Conservation (phyloP, 2,329 filamentous ascomycete genomes). For the Sarocladiaceae sp. region DNA sequence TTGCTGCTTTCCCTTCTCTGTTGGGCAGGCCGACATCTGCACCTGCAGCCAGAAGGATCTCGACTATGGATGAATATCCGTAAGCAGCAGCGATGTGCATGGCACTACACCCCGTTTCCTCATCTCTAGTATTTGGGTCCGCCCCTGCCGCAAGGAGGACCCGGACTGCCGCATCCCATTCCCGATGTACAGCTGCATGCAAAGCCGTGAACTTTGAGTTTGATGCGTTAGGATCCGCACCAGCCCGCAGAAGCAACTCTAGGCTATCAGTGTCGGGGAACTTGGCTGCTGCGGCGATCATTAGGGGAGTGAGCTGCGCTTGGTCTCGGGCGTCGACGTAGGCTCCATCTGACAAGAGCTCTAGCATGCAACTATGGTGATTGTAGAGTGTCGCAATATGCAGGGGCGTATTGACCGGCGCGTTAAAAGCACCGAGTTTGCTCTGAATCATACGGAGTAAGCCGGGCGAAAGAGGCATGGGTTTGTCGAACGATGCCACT, state of each 20-base stretch:
- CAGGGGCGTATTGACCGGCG: background rate
- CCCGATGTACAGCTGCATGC: background rate
- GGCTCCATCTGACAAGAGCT: background rate
- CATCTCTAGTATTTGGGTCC: background rate
- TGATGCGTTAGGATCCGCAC: background rate
- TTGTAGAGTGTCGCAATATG: background rate
- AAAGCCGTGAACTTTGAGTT: background rate
- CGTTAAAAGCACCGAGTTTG: no score
- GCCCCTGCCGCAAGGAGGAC: background rate
- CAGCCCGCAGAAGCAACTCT: background rate
- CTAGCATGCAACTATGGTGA: background rate
- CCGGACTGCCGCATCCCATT: background rate
- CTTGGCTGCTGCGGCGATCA: background rate
- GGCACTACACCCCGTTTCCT: background rate
- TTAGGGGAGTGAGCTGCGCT: background rate
- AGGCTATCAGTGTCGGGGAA: background rate
- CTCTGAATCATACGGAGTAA: no score
- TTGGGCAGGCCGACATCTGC: no score
- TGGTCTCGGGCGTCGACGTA: background rate
- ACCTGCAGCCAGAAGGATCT: no score
- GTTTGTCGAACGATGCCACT: no score
- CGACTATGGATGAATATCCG: background rate
- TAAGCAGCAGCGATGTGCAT: background rate
- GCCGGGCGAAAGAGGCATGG: no score
- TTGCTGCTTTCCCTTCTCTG: no score